Evolutionary conservation across 306 rosid genomes (phyloP).

Genomic region (Hippophae tibetana): DNA sequence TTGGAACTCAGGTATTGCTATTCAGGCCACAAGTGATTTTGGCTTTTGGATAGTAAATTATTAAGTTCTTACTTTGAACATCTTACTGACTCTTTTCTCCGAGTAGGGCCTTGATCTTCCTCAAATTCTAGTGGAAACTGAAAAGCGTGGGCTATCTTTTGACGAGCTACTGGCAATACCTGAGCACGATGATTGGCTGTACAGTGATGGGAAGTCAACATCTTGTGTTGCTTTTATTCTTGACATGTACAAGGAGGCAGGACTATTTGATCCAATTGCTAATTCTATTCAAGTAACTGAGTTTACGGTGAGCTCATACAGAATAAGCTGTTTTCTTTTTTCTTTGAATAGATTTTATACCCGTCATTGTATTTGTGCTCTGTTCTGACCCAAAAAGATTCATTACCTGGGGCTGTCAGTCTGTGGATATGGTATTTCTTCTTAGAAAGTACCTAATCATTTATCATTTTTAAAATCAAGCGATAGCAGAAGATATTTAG

Average conservation of each 20-base stretch:
- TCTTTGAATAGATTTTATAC: slow-evolving; percentile 2
- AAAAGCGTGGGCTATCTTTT: slow-evolving; percentile 74
- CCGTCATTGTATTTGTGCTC: neutral
- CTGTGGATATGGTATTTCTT: no score
- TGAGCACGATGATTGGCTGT: slow-evolving; percentile 87
- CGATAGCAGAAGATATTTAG: no score
- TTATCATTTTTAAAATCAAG: no score
- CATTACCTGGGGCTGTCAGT: neutral
- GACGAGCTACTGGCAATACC: slow-evolving; percentile 78
- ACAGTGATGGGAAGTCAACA: slow-evolving; percentile 84
- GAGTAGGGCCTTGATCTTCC: slow-evolving; percentile 69
- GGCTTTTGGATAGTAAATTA: neutral
- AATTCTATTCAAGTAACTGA: slow-evolving; percentile 89
- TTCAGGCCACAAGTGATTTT: neutral
- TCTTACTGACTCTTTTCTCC: slow-evolving; percentile 16
- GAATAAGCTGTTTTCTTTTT: slow-evolving; percentile 13
- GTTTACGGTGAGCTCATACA: slow-evolving; percentile 63
- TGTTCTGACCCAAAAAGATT: neutral
- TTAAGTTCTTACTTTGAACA: neutral
- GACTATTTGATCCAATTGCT: slow-evolving; percentile 73
- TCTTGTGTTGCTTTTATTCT: slow-evolving; percentile 84
- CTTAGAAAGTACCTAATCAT: no score
- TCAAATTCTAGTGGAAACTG: slow-evolving; percentile 73
- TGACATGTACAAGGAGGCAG: slow-evolving; percentile 88
- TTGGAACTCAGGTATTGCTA: slow-evolving; percentile 56